Percentiles rank a stretch among this genome's conserved stretches.
Conservation (phyloP, 495 filamentous ascomycete species). For the Hamigera avellanea region DNA sequence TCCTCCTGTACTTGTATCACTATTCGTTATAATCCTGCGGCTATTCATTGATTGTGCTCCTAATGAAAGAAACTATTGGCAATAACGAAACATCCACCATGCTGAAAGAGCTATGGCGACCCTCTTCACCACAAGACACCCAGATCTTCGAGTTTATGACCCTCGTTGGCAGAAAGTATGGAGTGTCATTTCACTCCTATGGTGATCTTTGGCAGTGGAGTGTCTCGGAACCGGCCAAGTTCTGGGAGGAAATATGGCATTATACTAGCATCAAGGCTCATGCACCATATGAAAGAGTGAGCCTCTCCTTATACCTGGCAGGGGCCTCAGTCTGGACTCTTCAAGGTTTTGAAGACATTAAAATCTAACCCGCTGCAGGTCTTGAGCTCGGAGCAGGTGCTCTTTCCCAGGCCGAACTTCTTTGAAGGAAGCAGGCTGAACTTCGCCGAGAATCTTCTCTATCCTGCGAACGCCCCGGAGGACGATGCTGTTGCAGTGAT, state of each 20-base stretch:
- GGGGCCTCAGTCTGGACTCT: background rate
- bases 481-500: constrained; percentile 54
- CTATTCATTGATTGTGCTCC: background rate
- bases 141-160: constrained; percentile 61
- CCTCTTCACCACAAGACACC: constrained; percentile 52
- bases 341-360: background rate
- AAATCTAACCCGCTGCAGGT: constrained; percentile 39
- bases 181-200: constrained; percentile 50
- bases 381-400: constrained; percentile 46
- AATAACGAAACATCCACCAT: constrained; percentile 11
- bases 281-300: constrained; percentile 47
- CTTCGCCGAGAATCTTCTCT: constrained; percentile 88
- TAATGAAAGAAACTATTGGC: constrained; percentile 11
- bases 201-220: constrained; percentile 74
- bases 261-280: constrained; percentile 65
- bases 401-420: constrained; percentile 82
- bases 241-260: constrained; percentile 83
- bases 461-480: constrained; percentile 48
- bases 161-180: constrained; percentile 55
- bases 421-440: constrained; percentile 71
- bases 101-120: constrained; percentile 55
- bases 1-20: too few species aligned
- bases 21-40: too few species aligned
- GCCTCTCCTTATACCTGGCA: constrained; percentile 9
- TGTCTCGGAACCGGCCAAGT: constrained; percentile 56